Conservation (phyloP, 805 yeast genomes). For the Starmera caribaea region DNA sequence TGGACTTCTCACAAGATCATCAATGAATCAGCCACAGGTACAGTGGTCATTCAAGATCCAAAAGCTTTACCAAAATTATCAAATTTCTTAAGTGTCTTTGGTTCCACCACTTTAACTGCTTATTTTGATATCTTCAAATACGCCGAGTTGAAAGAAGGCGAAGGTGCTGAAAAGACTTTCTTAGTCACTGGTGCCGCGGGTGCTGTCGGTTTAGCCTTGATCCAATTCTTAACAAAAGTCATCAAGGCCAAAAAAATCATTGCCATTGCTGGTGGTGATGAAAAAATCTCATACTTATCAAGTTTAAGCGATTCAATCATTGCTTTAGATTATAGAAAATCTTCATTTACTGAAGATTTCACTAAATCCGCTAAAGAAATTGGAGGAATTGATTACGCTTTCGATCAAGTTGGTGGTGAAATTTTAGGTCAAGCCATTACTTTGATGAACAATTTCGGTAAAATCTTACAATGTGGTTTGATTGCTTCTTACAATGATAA, state of each 20-base stretch:
- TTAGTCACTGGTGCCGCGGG: constrained; percentile 62
- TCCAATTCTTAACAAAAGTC: constrained; percentile 45
- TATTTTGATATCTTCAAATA: constrained; percentile 43
- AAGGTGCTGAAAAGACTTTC: constrained; percentile 31
- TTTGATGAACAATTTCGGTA: constrained; percentile 28
- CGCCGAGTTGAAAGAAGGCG: constrained; percentile 33
- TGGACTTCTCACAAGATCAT: constrained; percentile 43
- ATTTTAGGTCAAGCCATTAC: constrained; percentile 35
- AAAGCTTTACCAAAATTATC: constrained; percentile 21
- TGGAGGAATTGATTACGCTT: constrained; percentile 41
- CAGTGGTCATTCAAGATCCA: constrained; percentile 7
- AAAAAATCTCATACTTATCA: constrained; percentile 44
- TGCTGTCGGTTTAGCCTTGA: constrained; percentile 56
- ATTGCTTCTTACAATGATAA: constrained; percentile 47
- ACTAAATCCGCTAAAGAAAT: constrained; percentile 31
- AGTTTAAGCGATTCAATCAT: constrained; percentile 43
- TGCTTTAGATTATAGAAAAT: constrained; percentile 43
- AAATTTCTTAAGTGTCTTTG: constrained; percentile 39
- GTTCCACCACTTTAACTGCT: constrained; percentile 54
- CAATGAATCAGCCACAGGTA: constrained; percentile 3
- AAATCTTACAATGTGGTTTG: constrained; percentile 53
- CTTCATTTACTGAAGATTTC: constrained; percentile 26
- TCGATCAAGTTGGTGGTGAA: constrained; percentile 59
- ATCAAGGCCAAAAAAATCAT: constrained; percentile 45
- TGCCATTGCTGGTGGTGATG: constrained; percentile 54